Evolutionary conservation across 129 eudicot species (phyloP).

Genomic region (Sambucus nigra): DNA sequence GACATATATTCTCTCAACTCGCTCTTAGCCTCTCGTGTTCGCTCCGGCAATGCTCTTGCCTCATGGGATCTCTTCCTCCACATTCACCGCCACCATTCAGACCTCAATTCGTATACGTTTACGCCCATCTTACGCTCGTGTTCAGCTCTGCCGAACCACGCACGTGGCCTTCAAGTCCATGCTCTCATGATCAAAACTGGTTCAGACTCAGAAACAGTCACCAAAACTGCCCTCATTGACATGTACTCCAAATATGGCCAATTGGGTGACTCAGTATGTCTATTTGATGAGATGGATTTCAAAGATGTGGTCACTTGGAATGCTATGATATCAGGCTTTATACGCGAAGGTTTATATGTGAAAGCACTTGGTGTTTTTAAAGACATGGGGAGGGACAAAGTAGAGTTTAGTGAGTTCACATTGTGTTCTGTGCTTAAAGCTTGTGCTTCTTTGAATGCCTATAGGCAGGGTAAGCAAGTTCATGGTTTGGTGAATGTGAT

Average conservation of each 20-base stretch:
- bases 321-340: conserved; percentile 23
- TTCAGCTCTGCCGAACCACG: conserved; percentile 13
- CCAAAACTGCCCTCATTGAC: conserved; percentile 27
- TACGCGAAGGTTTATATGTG: conserved; percentile 15
- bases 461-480: conserved; percentile 29
- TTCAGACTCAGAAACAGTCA: conserved; percentile 11
- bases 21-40: conserved; percentile 7
- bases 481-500: conserved; percentile 19
- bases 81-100: conserved; percentile 14
- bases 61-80: conserved; percentile 21
- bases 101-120: conserved; percentile 23
- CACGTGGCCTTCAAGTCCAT: conserved; percentile 25
- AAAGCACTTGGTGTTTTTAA: conserved; percentile 15
- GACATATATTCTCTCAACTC: conserved; percentile 18
- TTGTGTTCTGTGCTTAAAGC: conserved; percentile 34
- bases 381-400: conserved; percentile 18
- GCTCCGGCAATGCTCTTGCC: conserved; percentile 7
- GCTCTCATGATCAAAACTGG: conserved; percentile 26
- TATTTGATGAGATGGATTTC: conserved; percentile 23
- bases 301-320: conserved; percentile 39
- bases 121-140: conserved; percentile 25
- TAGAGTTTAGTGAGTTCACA: conserved; percentile 22
- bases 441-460: conserved; percentile 22
- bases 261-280: conserved; percentile 15
- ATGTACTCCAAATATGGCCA: conserved; percentile 28